Conservation (phyloP, 1,284 basidiomycete species). For the Moesziomyces globuligerus region DNA sequence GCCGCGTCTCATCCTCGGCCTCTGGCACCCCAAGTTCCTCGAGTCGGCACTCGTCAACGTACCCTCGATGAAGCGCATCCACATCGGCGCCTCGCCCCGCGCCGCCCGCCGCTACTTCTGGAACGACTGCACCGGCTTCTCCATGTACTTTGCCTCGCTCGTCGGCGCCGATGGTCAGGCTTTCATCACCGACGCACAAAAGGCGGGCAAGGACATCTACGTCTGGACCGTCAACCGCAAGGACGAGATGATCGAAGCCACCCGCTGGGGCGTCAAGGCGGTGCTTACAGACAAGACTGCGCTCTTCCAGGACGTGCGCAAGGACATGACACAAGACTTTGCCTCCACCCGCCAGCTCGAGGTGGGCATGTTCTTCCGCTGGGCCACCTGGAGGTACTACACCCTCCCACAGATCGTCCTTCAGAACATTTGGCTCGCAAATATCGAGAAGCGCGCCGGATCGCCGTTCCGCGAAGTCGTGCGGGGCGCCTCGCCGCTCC, state of each 20-base stretch:
- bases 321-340: constrained; percentile 70
- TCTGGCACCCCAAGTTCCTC: constrained; percentile 87
- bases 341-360: constrained; percentile 46
- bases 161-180: constrained; percentile 76
- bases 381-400: constrained; percentile 60
- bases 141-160: constrained; percentile 81
- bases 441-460: constrained; percentile 58
- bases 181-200: constrained; percentile 82
- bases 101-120: constrained; percentile 89
- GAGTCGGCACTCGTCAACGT: constrained; percentile 78
- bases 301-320: constrained; percentile 79
- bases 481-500: background rate
- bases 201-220: constrained; percentile 82
- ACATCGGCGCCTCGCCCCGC: constrained; percentile 77
- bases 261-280: constrained; percentile 87
- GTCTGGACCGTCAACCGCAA: constrained; percentile 97
- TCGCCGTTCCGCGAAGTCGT: constrained; percentile 37
- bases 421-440: constrained; percentile 50
- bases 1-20: constrained; percentile 85
- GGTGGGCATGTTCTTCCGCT: constrained; percentile 62
- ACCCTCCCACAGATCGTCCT: constrained; percentile 54
- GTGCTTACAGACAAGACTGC: constrained; percentile 88
- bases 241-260: constrained; percentile 93
- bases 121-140: constrained; percentile 87
- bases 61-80: constrained; percentile 83